phyloP scores from a whole-genome alignment of 78 protist species.

The Dictyostelium brefeldianum region DNA sequence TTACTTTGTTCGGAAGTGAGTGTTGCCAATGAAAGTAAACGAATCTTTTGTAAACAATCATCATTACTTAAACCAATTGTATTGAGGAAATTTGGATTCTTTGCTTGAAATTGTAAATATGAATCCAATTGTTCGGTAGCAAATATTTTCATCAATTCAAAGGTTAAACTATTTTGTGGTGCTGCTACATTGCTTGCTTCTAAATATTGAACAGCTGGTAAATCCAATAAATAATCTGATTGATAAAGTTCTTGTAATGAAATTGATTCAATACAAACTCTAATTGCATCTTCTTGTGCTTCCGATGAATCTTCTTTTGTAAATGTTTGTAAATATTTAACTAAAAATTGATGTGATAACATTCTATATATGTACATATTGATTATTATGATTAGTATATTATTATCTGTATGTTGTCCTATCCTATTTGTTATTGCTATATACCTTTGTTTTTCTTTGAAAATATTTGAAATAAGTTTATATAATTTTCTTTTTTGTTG shows the following conservation, averaged over 20 bases:
- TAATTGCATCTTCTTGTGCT: conserved; percentile 73
- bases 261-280: conserved; percentile 75
- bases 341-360: conserved; percentile 74
- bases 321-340: conserved; percentile 75
- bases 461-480: conserved; percentile 64
- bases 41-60: conserved; percentile 70
- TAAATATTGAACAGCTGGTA: conserved; percentile 49
- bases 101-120: conserved; percentile 33
- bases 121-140: conserved; percentile 76
- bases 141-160: conserved; percentile 70
- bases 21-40: conserved; percentile 68
- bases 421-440: not conserved
- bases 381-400: not conserved
- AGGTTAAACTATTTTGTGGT: conserved; percentile 23
- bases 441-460: conserved; percentile 67
- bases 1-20: conserved; percentile 55
- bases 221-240: conserved; percentile 71
- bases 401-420: not conserved
- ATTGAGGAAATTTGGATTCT: conserved; percentile 41
- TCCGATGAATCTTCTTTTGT: conserved; percentile 67
- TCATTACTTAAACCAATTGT: conserved; percentile 43
- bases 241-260: conserved; percentile 70
- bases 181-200: conserved; percentile 6
- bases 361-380: conserved; percentile 1
- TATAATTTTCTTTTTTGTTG: conserved; percentile 65